phyloP scores from a whole-genome alignment of 2,329 filamentous ascomycete genomes.

The Triangularia verruculosa region DNA sequence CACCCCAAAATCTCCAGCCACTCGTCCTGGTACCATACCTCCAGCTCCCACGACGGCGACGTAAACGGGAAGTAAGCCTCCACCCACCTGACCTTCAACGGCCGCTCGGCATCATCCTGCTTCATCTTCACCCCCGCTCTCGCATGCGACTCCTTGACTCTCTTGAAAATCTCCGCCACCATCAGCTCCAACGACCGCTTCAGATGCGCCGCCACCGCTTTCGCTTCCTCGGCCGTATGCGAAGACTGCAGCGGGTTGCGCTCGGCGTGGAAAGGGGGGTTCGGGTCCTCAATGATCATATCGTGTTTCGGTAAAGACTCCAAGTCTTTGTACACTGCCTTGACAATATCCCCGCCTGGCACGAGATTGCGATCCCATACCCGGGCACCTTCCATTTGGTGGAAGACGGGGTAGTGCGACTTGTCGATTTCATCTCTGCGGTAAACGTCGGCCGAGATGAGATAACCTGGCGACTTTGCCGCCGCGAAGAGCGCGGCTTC shows the following conservation, averaged over 20 bases:
- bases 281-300: constrained; percentile 78
- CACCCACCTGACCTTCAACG: constrained; percentile 85
- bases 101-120: constrained; percentile 61
- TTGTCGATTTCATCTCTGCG: constrained; percentile 91
- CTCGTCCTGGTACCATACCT: constrained; percentile 89
- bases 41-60: constrained; percentile 90
- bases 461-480: constrained; percentile 73
- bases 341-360: constrained; percentile 52
- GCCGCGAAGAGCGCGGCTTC: constrained; percentile 77
- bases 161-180: constrained; percentile 83
- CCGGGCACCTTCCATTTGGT: constrained; percentile 95
- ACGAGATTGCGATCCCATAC: constrained; percentile 75
- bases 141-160: constrained; percentile 65
- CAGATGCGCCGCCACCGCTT: constrained; percentile 78
- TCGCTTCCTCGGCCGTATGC: constrained; percentile 73
- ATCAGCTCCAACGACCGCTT: constrained; percentile 87
- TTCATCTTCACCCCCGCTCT: constrained; percentile 44
- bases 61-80: constrained; percentile 98
- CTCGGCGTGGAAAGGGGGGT: constrained; percentile 71
- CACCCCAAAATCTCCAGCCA: constrained; percentile 97
- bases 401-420: constrained; percentile 94
- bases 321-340: constrained; percentile 68
- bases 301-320: constrained; percentile 68
- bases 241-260: constrained; percentile 79
- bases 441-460: constrained; percentile 93